phyloP scores from a whole-genome alignment of 1,284 basidiomycete species.

The Pholiota adiposa region DNA sequence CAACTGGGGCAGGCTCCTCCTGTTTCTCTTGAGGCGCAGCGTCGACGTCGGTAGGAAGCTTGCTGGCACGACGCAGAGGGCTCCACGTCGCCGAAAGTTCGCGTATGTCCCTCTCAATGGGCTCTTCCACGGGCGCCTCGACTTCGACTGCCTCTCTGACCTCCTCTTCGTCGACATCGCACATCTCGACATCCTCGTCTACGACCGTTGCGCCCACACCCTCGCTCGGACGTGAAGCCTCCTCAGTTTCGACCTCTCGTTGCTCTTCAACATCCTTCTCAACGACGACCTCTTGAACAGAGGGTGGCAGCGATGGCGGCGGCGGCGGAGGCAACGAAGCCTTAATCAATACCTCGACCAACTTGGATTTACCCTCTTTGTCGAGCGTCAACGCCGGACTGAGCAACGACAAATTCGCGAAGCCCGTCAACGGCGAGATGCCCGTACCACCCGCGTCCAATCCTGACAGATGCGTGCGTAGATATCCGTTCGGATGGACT shows the following conservation, averaged over 20 bases:
- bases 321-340: not conserved
- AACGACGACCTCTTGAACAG: not conserved
- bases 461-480: too few species aligned
- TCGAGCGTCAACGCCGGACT: constrained; percentile 30
- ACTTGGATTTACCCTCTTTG: not conserved
- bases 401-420: constrained; percentile 39
- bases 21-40: too few species aligned
- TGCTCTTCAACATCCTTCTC: not conserved
- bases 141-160: not conserved
- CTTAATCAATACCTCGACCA: too few species aligned
- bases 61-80: not conserved
- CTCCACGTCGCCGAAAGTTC: not conserved
- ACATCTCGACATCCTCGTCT: not conserved
- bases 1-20: not conserved
- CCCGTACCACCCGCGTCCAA: not conserved
- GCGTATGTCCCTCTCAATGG: not conserved
- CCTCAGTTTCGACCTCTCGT: not conserved
- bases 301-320: not conserved
- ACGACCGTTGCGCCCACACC: not conserved
- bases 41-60: not conserved
- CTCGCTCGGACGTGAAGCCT: not conserved
- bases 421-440: constrained; percentile 35
- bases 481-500: too few species aligned
- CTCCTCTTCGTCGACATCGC: not conserved
- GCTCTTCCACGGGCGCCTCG: too few species aligned